phyloP scores from a whole-genome alignment of 768 basidiomycete species.

The Melanogaster broomeanus region DNA sequence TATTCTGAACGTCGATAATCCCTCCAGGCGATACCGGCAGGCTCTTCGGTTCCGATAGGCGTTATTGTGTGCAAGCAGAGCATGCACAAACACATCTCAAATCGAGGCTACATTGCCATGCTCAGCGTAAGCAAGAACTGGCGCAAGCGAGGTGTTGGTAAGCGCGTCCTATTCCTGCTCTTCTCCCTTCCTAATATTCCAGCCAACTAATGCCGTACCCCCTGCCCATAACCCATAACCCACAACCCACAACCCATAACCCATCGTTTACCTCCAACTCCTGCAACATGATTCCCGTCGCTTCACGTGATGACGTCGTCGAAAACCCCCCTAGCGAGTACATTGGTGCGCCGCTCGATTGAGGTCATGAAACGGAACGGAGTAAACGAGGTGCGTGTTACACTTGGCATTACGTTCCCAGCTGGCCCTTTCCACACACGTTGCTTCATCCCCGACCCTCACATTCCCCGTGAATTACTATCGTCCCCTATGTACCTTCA shows the following conservation, averaged over 20 bases:
- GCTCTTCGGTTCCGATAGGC: conserved; percentile 65
- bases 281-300: conserved; percentile 31
- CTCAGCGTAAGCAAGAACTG: conserved; percentile 83
- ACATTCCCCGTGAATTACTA: not conserved
- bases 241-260: not conserved
- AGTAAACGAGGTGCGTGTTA: conserved; percentile 76
- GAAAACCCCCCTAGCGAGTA: conserved; percentile 59
- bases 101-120: conserved; percentile 98
- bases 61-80: conserved; percentile 98
- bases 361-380: conserved; percentile 80
- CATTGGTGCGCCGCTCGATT: conserved; percentile 81
- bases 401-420: not conserved
- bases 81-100: conserved; percentile 69
- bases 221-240: conserved; percentile 4
- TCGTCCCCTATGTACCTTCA: too few species aligned
- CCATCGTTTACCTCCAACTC: conserved; percentile 31
- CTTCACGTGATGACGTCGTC: conserved; percentile 18
- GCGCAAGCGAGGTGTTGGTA: conserved; percentile 92
- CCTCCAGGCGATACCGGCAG: conserved; percentile 27
- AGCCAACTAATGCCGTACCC: not conserved
- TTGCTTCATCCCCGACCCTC: not conserved
- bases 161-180: conserved; percentile 36
- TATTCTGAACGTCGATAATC: not conserved
- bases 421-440: not conserved
- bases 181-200: not conserved